Conservation (phyloP, 1,139 yeast genomes). For the Debaryomycetaceae sp. region DNA sequence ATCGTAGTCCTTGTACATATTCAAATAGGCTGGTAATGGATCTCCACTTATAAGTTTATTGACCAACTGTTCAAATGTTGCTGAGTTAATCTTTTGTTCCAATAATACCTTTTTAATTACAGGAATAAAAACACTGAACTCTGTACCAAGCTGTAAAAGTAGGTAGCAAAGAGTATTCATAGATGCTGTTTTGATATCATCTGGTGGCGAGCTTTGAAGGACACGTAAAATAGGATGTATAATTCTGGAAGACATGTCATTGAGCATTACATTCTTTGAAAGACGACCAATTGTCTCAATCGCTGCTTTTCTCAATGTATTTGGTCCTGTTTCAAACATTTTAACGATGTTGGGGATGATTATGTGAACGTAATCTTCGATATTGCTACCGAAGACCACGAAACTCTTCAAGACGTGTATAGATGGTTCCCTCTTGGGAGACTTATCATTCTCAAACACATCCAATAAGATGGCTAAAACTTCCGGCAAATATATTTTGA, state of each 20-base stretch:
- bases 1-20: constrained; percentile 67
- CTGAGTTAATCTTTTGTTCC: constrained; percentile 62
- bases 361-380: constrained; percentile 85
- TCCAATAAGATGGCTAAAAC: constrained; percentile 73
- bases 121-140: constrained; percentile 84
- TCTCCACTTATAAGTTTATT: constrained; percentile 81
- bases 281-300: constrained; percentile 83
- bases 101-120: constrained; percentile 71
- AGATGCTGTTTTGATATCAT: constrained; percentile 51
- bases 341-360: constrained; percentile 81
- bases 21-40: constrained; percentile 75
- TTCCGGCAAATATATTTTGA: constrained; percentile 77
- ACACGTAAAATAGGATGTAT: constrained; percentile 83
- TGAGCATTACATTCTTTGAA: constrained; percentile 67
- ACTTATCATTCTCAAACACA: constrained; percentile 74
- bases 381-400: constrained; percentile 83
- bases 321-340: constrained; percentile 67
- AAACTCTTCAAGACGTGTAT: constrained; percentile 77
- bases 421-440: constrained; percentile 62
- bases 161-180: constrained; percentile 81
- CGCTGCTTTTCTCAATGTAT: constrained; percentile 66
- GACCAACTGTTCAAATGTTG: constrained; percentile 78
- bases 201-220: constrained; percentile 57
- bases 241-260: constrained; percentile 88
- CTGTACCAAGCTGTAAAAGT: constrained; percentile 76